Conservation (phyloP, 441 rosid species). For the Populus hybrid region DNA sequence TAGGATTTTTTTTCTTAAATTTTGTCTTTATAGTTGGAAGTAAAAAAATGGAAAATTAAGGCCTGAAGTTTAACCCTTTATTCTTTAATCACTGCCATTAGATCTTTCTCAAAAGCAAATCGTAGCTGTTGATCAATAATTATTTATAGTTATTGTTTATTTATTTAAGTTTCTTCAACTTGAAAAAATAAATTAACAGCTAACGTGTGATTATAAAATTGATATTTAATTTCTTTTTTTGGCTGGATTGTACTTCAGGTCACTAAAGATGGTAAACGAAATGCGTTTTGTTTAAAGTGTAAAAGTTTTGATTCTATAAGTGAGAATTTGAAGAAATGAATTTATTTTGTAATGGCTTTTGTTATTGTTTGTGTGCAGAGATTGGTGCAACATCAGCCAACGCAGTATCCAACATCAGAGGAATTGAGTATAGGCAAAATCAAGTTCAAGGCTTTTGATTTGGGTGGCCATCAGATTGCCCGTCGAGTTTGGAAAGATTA, state of each 20-base stretch:
- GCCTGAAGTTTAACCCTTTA: no score
- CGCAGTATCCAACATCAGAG: conserved; percentile 74
- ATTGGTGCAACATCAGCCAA: conserved; percentile 76
- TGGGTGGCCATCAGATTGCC: conserved; percentile 88
- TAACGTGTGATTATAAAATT: background rate
- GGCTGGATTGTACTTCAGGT: background rate
- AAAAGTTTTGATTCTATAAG: no score
- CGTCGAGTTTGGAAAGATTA: conserved; percentile 84
- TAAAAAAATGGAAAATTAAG: background rate
- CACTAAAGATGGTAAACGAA: background rate
- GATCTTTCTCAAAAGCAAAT: background rate
- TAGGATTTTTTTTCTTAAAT: no score
- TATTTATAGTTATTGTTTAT: no score
- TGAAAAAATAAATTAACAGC: background rate
- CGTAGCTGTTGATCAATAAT: background rate
- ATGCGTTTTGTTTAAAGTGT: background rate
- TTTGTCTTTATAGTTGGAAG: background rate
- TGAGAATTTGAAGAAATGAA: background rate
- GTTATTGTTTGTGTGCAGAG: conserved; percentile 36
- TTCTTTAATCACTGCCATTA: background rate
- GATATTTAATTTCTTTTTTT: background rate
- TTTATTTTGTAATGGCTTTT: conserved; percentile 3
- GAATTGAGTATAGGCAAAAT: conserved; percentile 77
- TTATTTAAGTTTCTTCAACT: no score
- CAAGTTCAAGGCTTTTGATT: conserved; percentile 76